Evolutionary conservation across 139 green algal species (phyloP).

Genomic region (Chlorella sp.): DNA sequence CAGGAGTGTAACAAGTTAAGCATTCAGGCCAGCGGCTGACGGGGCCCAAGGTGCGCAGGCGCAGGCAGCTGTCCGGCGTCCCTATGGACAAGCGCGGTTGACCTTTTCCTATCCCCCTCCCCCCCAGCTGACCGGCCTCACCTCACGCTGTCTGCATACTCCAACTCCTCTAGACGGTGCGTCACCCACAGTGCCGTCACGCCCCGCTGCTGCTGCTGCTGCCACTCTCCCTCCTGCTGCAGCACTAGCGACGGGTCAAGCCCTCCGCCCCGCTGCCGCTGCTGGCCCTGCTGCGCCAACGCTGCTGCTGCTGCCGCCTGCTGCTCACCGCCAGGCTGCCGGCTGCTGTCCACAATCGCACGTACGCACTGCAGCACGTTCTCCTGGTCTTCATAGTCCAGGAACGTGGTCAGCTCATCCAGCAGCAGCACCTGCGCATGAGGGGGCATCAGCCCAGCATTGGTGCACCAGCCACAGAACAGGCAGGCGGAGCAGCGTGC

Average conservation of each 20-base stretch:
- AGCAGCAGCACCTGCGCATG: slow-evolving; percentile 86
- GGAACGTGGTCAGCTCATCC: slow-evolving; percentile 99
- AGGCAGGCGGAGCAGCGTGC: too few relatives aligned
- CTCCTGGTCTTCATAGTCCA: slow-evolving; percentile 92
- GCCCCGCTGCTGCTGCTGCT: neutral
- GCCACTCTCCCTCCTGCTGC: neutral
- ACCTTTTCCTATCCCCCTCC: too few relatives aligned
- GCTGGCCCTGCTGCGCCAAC: slow-evolving; percentile 2
- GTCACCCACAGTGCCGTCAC: slow-evolving; percentile 97
- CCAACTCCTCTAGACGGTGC: slow-evolving; percentile 96
- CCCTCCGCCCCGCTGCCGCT: neutral
- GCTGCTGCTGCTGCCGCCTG: neutral
- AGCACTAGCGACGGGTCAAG: neutral
- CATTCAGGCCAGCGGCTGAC: too few relatives aligned
- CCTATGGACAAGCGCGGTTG: too few relatives aligned
- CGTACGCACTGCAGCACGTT: slow-evolving; percentile 82
- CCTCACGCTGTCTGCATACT: slow-evolving; percentile 86
- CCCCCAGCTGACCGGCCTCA: neutral
- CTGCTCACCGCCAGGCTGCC: neutral
- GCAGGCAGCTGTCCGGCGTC: too few relatives aligned
- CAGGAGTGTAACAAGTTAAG: too few relatives aligned
- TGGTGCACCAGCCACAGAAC: neutral
- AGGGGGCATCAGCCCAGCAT: neutral
- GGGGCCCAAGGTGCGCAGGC: too few relatives aligned
- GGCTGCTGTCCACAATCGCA: slow-evolving; percentile 51